Evolutionary conservation across 352 stramenopile species (phyloP).

Genomic region (Phytophthora hybrid): DNA sequence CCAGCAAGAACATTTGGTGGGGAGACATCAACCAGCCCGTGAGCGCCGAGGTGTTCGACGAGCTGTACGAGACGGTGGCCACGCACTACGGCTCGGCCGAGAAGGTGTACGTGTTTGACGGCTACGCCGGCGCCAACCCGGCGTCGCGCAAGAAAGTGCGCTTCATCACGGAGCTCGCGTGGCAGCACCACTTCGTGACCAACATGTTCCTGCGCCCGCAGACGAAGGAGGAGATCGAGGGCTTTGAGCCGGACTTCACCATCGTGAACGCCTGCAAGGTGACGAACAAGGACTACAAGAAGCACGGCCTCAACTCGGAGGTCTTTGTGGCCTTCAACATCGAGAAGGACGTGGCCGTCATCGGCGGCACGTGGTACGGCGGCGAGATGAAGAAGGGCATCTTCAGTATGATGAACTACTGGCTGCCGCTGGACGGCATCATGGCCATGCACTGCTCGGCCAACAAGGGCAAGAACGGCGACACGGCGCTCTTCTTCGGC

Average conservation of each 20-base stretch:
- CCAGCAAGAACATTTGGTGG: slow-evolving; percentile 97
- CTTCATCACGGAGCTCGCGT: slow-evolving; percentile 98
- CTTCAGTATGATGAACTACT: slow-evolving; percentile 99
- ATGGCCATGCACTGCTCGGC: slow-evolving; percentile 99
- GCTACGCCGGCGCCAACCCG: slow-evolving; percentile 94
- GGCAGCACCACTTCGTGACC: slow-evolving; percentile 98
- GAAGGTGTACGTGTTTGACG: slow-evolving; percentile 97
- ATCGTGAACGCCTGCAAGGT: slow-evolving; percentile 98
- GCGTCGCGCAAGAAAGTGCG: slow-evolving; percentile 95
- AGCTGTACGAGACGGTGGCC: slow-evolving; percentile 95
- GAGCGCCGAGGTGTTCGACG: slow-evolving; percentile 94
- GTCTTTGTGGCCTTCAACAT: slow-evolving; percentile 98
- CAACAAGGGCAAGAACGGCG: slow-evolving; percentile 97
- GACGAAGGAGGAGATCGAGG: slow-evolving; percentile 86
- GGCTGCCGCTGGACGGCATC: slow-evolving; percentile 94
- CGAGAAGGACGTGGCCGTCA: slow-evolving; percentile 95
- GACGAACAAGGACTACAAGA: slow-evolving; percentile 95
- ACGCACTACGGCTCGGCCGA: slow-evolving; percentile 93
- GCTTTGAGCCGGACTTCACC: slow-evolving; percentile 98
- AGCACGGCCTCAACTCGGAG: slow-evolving; percentile 95
- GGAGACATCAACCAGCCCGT: slow-evolving; percentile 97
- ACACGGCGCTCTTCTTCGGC: slow-evolving; percentile 98
- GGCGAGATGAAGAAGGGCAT: slow-evolving; percentile 99
- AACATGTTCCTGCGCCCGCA: slow-evolving; percentile 96
- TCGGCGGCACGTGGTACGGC: slow-evolving; percentile 97